Percentiles rank a stretch among this genome's conserved stretches.
These are phyloP conservation scores for Sporothrix sp. DNA, from an alignment of 2,329 filamentous ascomycete genomes.

Conservation along the genomic window DNA sequence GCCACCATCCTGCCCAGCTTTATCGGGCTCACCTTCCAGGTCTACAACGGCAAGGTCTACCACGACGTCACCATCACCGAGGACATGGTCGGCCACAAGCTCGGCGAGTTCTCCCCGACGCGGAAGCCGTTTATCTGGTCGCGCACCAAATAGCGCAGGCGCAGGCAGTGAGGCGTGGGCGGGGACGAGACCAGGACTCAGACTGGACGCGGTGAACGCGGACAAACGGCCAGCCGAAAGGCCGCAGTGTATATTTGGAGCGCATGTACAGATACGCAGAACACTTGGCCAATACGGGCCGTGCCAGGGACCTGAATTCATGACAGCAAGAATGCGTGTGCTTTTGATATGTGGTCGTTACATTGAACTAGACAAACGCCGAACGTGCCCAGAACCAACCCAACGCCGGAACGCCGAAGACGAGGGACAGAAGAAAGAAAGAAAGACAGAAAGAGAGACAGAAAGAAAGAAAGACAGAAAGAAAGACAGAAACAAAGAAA, in stretches of 20 bases:
- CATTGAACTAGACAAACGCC: not conserved
- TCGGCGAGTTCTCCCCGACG: slow-evolving; percentile 81
- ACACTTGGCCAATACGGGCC: not conserved
- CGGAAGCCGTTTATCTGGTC: slow-evolving; percentile 49
- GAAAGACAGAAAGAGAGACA: not conserved
- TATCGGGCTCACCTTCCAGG: slow-evolving; percentile 78
- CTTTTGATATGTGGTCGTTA: not conserved
- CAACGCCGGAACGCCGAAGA: not conserved
- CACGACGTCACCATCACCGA: slow-evolving; percentile 76
- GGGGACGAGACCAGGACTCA: too few relatives aligned
- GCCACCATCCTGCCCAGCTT: slow-evolving; percentile 90
- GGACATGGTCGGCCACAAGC: slow-evolving; percentile 92
- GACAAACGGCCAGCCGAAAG: too few relatives aligned
- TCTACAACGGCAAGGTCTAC: slow-evolving; percentile 88
- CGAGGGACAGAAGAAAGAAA: not conserved
- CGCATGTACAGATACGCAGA: too few relatives aligned
- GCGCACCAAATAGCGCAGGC: too few relatives aligned
- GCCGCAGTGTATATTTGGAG: too few relatives aligned
- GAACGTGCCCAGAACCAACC: not conserved
- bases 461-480: not conserved
- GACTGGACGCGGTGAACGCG: too few relatives aligned
- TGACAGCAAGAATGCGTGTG: not conserved
- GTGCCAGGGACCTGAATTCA: not conserved
- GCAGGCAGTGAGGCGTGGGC: too few relatives aligned
- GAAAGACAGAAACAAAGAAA: too few relatives aligned